Conservation (phyloP, 352 stramenopile species). For the Phytophthora pluvialis region DNA sequence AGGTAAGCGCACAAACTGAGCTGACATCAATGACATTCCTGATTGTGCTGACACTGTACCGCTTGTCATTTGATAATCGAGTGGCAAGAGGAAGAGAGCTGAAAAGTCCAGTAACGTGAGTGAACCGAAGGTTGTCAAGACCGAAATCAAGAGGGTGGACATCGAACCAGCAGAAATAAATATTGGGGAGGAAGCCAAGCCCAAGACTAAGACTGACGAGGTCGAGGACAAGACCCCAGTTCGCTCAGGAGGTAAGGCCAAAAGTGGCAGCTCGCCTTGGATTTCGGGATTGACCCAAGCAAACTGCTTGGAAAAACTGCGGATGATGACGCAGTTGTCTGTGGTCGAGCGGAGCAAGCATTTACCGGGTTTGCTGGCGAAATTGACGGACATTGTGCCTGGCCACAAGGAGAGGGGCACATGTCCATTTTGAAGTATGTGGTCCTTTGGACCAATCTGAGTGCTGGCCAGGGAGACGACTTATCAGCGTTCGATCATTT, state of each 20-base stretch:
- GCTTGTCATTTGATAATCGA: not conserved
- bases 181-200: not conserved
- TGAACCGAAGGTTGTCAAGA: not conserved
- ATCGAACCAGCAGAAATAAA: not conserved
- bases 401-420: not conserved
- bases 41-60: not conserved
- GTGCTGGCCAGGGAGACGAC: not conserved
- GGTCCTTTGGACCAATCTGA: slow-evolving; percentile 5
- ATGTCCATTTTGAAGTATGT: slow-evolving; percentile 11
- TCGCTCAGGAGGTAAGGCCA: not conserved
- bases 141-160: not conserved
- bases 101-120: not conserved
- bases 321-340: slow-evolving; percentile 6
- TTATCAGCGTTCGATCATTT: not conserved
- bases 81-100: slow-evolving; percentile 2
- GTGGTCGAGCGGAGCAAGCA: not conserved
- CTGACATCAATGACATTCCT: too few species aligned
- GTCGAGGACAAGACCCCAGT: not conserved
- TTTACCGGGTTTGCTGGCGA: not conserved
- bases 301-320: slow-evolving; percentile 2
- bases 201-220: not conserved
- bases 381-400: not conserved
- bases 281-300: not conserved
- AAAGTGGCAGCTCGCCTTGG: not conserved
- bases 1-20: not conserved